A percentile compares a stretch with the other conserved stretches of the same genome.
Conservation (phyloP, 176 grass and related monocot species). For the Hsuehochloa calcarea region DNA sequence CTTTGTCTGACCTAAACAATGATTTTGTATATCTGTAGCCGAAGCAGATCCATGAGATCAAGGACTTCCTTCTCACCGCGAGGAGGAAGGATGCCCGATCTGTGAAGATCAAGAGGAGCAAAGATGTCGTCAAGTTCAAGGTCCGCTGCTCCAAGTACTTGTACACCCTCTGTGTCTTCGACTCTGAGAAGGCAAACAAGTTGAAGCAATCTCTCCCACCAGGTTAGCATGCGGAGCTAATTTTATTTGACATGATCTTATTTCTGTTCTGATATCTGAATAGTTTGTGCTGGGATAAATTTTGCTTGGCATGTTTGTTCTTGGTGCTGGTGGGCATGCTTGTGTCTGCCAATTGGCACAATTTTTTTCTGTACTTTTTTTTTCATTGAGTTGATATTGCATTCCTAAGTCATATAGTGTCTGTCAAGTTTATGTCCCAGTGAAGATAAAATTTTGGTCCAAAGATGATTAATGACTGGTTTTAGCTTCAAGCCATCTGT, state of each 20-base stretch:
- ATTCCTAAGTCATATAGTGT: background rate
- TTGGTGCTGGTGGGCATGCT: background rate
- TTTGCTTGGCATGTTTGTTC: background rate
- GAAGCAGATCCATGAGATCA: slow-evolving; percentile 85
- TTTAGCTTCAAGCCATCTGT: slow-evolving; percentile 49
- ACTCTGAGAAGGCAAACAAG: slow-evolving; percentile 73
- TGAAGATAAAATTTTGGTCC: slow-evolving; percentile 55
- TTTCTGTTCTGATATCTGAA: background rate
- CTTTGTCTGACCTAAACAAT: background rate
- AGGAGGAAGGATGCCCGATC: slow-evolving; percentile 80
- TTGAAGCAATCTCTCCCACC: slow-evolving; percentile 78
- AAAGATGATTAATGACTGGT: slow-evolving; percentile 47
- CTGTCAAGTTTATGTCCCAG: slow-evolving; percentile 20
- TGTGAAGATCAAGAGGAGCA: slow-evolving; percentile 82
- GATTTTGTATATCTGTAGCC: slow-evolving; percentile 29
- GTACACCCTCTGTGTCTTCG: slow-evolving; percentile 68
- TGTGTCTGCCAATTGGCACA: background rate
- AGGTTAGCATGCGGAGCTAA: slow-evolving; percentile 24
- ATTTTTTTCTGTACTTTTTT: background rate
- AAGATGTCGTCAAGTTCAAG: slow-evolving; percentile 75
- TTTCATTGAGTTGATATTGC: background rate
- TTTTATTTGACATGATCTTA: background rate
- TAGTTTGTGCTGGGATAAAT: background rate
- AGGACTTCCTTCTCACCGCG: slow-evolving; percentile 79
- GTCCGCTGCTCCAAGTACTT: slow-evolving; percentile 74